phyloP scores from a whole-genome alignment of 2,329 filamentous ascomycete genomes.

The Hypoxylon sp. region DNA sequence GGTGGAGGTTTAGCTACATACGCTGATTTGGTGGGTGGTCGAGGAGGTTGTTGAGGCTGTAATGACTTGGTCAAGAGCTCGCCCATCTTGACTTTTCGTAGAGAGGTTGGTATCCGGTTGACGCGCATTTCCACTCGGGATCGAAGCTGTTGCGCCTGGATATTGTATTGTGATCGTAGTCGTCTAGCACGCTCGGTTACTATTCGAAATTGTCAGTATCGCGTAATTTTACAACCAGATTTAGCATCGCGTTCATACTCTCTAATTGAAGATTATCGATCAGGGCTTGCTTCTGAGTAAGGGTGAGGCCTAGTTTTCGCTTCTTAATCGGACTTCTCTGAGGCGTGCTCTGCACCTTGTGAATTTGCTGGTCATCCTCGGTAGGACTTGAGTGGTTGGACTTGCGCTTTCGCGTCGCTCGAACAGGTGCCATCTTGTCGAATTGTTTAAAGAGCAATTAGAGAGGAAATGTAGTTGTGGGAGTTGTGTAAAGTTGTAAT shows the following conservation, averaged over 20 bases:
- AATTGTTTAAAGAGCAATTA: constrained; percentile 39
- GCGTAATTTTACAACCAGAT: neutral
- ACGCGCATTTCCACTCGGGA: constrained; percentile 91
- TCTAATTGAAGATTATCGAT: constrained; percentile 92
- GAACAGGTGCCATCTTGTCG: constrained; percentile 47
- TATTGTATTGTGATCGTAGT: constrained; percentile 85
- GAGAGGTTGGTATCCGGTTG: constrained; percentile 83
- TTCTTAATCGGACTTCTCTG: constrained; percentile 70
- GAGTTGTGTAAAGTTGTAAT: constrained; percentile 11
- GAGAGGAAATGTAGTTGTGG: constrained; percentile 13
- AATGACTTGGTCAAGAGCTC: constrained; percentile 70
- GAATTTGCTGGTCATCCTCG: constrained; percentile 38
- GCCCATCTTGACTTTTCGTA: constrained; percentile 83
- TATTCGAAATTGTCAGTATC: constrained; percentile 34
- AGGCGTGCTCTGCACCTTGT: constrained; percentile 51
- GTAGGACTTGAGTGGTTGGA: constrained; percentile 50
- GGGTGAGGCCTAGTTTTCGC: constrained; percentile 67
- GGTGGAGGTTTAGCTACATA: constrained; percentile 52
- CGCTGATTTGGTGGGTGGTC: constrained; percentile 35
- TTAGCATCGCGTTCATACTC: constrained; percentile 61
- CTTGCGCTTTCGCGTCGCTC: constrained; percentile 52
- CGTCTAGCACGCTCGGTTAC: constrained; percentile 67
- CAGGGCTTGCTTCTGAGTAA: constrained; percentile 82
- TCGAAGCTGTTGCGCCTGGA: constrained; percentile 85
- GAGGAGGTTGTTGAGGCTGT: constrained; percentile 53